Base-by-base conservation (phyloP, 768 basidiomycete species). In the Collybia sordida region DNA sequence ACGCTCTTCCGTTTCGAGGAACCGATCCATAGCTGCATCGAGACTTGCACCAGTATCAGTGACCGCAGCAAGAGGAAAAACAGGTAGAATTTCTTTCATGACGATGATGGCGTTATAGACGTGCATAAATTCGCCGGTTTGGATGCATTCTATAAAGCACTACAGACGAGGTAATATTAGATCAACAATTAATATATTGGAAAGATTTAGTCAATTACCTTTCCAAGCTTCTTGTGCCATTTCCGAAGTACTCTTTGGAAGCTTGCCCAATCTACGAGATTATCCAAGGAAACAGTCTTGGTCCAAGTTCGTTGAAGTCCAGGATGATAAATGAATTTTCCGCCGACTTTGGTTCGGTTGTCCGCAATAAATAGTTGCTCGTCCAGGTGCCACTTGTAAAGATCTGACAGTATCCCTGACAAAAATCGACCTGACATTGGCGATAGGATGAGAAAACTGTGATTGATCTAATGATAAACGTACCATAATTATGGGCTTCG, bases 41-140 rank as follows among this genome's bases (percentile, higher is more conserved):
- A 93, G 75, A 35, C 66, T 69, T 8, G 71, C 60, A 11, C 86
- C 90, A 22, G 74, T 72, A 47, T 75, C 79, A 38, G 70, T 70
- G 34, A 86, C 80, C 9, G 81, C 69, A 15, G 83, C 79, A 8
- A 89, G 62, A 22, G 96, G 96, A 70, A 97, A 97, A 43, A 91
- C 87, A 1, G 90, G 86, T 24, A 94, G 77, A 18, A 98, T 82
- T 65, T 97, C 92, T 61, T 94, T 92, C 55, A 97, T 75, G 23
- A 99, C 86, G 34, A 95, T 82, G 67, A 98, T 90, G n/a, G 92
- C 81, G 63, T 99, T 99, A 68, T 96, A 95, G 47, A 98, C 90
- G 59, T 93, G 93, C 90, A 98, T 96, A 65, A 95, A 98, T 61
- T 95, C 95, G 43, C 81, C 82, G 2, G 93, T 88, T 59, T 86